Base-by-base conservation (phyloP, 495 filamentous ascomycete species). In the Parathielavia appendiculata region DNA sequence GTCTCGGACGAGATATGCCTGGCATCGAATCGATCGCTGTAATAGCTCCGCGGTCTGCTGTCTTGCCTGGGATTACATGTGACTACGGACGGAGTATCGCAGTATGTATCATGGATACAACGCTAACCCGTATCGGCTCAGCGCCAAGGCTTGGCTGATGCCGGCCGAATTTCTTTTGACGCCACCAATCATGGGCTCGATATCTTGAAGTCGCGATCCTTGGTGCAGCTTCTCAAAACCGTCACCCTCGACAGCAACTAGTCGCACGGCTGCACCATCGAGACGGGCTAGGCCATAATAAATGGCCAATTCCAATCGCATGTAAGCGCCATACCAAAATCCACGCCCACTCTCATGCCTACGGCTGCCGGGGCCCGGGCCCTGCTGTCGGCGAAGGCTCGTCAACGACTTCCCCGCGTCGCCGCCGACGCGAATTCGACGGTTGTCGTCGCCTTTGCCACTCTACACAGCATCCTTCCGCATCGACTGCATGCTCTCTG, bases 331-430 rank as follows among this genome's bases (percentile, higher is more conserved):
- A n/a, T 23, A 19, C 38, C 36, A 13, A 22, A 34, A 59, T 26
- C 36, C 12, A 36, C 35, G 39, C 40, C 54, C 40, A 52, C 32
- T 41, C 62, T 56, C 56, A 72, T 72, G 70, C 65, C 60, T 63
- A 35, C 48, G 40, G 56, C 61, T 52, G 63, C 66, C 26, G 64
- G 66, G 64, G 66, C 66, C 45, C 66, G 68, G 43, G 70, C 64
- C 61, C 68, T 72, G 56, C 57, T 66, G 59, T 66, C 64, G 61
- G 59, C 60, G 61, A 58, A 53, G 57, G 26, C 50, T 0, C 20
- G 35, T 38, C 49, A 36, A 53, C 49, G 58, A 54, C 64, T 62
- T 54, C 65, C 54, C 58, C 62, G 57, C 54, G 57, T 57, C 57
- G 60, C 49, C 47, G 39, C 35, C 46, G 38, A 38, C 48, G 53